Percentiles rank a stretch among this genome's conserved stretches.
Evolutionary conservation across 495 filamentous ascomycete genomes (phyloP).

Genomic region (Pseudomonodictys pantanalensis): DNA sequence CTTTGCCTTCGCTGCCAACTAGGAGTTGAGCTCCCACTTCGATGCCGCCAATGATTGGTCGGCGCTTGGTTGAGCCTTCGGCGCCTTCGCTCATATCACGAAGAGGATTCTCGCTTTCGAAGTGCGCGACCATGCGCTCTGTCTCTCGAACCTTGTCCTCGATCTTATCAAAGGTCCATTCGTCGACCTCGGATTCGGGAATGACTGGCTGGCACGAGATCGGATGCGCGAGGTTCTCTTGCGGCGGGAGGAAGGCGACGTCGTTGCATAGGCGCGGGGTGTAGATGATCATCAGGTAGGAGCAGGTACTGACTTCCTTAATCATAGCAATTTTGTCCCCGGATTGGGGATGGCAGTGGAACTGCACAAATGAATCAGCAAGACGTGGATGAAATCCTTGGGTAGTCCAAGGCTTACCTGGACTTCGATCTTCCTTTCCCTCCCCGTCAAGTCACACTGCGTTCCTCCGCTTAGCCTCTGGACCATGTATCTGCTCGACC

Average conservation of each 20-base stretch:
- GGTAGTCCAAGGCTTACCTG: conserved; percentile 44
- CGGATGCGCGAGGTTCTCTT: conserved; percentile 70
- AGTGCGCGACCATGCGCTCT: conserved; percentile 37
- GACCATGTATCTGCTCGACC: conserved; percentile 84
- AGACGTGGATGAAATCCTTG: not conserved
- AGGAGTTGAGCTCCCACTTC: conserved; percentile 56
- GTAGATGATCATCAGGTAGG: conserved; percentile 92
- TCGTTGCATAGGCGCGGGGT: conserved; percentile 92
- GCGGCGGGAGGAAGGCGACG: conserved; percentile 83
- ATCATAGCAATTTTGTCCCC: conserved; percentile 87
- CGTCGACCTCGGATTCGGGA: conserved; percentile 53
- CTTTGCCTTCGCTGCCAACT: conserved; percentile 56
- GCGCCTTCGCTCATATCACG: conserved; percentile 14
- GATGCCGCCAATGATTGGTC: conserved; percentile 57
- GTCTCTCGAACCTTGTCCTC: conserved; percentile 8
- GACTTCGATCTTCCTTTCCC: conserved; percentile 79
- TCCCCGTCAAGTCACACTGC: conserved; percentile 85
- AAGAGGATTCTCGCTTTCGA: conserved; percentile 21
- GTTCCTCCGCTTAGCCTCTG: conserved; percentile 84
- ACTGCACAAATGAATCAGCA: conserved; percentile 48
- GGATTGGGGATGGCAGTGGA: conserved; percentile 83
- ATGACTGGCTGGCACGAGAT: conserved; percentile 78
- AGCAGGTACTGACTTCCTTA: conserved; percentile 91
- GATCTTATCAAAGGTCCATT: conserved; percentile 54
- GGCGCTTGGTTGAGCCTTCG: conserved; percentile 21